Evolutionary conservation across 306 rosid species (phyloP), one percentile per base, ranked within the genome.

Genomic region (Trifolium pratense): DNA sequence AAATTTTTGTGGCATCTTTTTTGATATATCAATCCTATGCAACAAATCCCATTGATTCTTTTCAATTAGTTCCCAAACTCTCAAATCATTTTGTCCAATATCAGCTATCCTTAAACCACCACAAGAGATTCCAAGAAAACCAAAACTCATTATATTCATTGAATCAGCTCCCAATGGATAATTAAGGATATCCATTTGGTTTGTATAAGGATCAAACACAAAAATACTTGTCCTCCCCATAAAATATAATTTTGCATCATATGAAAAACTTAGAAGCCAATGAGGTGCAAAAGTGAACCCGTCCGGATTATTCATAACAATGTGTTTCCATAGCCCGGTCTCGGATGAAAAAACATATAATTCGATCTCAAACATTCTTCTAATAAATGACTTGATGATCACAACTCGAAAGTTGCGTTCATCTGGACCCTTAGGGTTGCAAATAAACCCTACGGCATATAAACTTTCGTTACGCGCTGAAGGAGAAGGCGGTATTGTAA

Each of bases 231-330:
- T 31, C 49, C 61, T 78, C 0, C 82, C 78, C 82, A 78, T 71
- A 55, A 78, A 71, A 34, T 78, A 72, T 21, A 78, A 13, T 2
- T 49, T 6, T 17, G 69, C 74, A 1, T 18, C 21, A 43, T 53
- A 55, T 0, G 45, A 66, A 12, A 42, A 55, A 43, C 82, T 65
- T 3, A 78, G 42, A 0, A 46, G 21, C 78, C 82, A 71, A n/a
- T 78, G 78, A 65, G 82, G 68, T 15, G 68, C 82, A 56, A 78
- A 78, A 3, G 74, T 32, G 16, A 78, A 71, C 1, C 82, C 82
- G 1, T 63, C 2, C 0, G 3, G 25, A 0, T 17, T 31, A 9
- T 1, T 14, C 40, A 63, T 45, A 26, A 2, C 1, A 2, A 17
- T 1, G 0, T 14, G 39, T 9, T 10, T 43, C 82, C 82, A 78